These are phyloP conservation scores for Pseudoscleropodium purum DNA, from an alignment of 225 moss, liverwort and hornwort species.

Conservation along the genomic window DNA sequence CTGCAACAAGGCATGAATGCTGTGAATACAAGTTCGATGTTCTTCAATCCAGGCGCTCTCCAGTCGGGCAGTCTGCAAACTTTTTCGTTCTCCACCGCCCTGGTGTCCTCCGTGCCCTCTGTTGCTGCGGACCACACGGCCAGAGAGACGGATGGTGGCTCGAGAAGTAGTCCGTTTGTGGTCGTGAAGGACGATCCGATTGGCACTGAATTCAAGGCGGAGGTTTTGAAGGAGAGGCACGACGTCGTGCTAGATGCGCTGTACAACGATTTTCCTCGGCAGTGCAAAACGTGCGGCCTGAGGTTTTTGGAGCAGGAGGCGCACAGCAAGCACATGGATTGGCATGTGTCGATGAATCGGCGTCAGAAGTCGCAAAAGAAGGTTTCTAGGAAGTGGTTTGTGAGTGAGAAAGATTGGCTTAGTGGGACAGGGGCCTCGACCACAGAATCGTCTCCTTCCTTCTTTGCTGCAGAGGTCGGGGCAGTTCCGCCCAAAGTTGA, in stretches of 20 bases:
- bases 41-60: slow-evolving; percentile 29
- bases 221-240: slow-evolving; percentile 71
- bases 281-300: slow-evolving; percentile 95
- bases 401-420: slow-evolving; percentile 86
- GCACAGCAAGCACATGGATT: slow-evolving; percentile 99
- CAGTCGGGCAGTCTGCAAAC: slow-evolving; percentile 48
- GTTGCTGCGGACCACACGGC: background rate
- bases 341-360: slow-evolving; percentile 96
- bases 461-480: slow-evolving; percentile 83
- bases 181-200: slow-evolving; percentile 39
- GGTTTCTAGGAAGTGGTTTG: slow-evolving; percentile 97
- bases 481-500: slow-evolving; percentile 42
- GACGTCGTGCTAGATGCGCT: slow-evolving; percentile 79
- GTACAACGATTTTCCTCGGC: slow-evolving; percentile 88
- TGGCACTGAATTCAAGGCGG: slow-evolving; percentile 70
- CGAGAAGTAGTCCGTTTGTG: slow-evolving; percentile 1
- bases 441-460: slow-evolving; percentile 74
- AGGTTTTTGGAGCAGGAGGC: slow-evolving; percentile 87
- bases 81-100: slow-evolving; percentile 33
- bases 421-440: slow-evolving; percentile 81
- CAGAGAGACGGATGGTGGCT: slow-evolving; percentile 5
- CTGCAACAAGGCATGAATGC: slow-evolving; percentile 14
- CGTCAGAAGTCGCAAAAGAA: slow-evolving; percentile 93
- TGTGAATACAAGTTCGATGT: slow-evolving; percentile 22
- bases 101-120: slow-evolving; percentile 12